phyloP scores from a whole-genome alignment of 306 rosid species.

The Casuarina glauca region DNA sequence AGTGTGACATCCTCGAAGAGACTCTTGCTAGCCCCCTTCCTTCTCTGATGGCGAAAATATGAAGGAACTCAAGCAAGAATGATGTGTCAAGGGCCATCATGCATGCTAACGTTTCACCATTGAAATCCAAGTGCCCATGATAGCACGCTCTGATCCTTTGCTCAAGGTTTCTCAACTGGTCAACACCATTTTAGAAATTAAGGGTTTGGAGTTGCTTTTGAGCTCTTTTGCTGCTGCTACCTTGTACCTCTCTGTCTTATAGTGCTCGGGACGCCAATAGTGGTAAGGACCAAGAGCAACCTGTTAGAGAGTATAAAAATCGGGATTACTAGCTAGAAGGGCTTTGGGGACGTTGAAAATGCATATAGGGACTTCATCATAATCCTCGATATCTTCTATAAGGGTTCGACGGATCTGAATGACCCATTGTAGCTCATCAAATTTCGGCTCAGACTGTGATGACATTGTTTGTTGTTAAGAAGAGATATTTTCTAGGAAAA shows the following conservation, averaged over 20 bases:
- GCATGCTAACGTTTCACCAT: slow-evolving; percentile 71
- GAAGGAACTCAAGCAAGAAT: slow-evolving; percentile 71
- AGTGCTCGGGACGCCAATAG: slow-evolving; percentile 65
- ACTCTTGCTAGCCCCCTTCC: slow-evolving; percentile 29
- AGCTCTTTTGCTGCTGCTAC: slow-evolving; percentile 56
- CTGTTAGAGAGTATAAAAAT: slow-evolving; percentile 67
- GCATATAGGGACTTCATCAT: slow-evolving; percentile 41
- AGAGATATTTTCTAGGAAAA: neutral
- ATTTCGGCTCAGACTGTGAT: slow-evolving; percentile 28
- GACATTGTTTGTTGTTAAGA: slow-evolving; percentile 17
- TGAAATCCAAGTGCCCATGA: slow-evolving; percentile 68
- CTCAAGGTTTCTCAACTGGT: slow-evolving; percentile 50
- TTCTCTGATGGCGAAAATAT: slow-evolving; percentile 47
- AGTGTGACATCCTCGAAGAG: slow-evolving; percentile 63
- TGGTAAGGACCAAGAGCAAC: slow-evolving; percentile 85
- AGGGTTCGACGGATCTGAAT: slow-evolving; percentile 57
- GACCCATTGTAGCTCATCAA: slow-evolving; percentile 65
- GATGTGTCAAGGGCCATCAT: slow-evolving; percentile 73
- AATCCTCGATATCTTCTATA: slow-evolving; percentile 49
- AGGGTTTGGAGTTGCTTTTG: slow-evolving; percentile 46
- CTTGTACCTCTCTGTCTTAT: slow-evolving; percentile 76
- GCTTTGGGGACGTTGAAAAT: slow-evolving; percentile 62
- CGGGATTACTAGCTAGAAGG: slow-evolving; percentile 51
- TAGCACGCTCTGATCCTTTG: slow-evolving; percentile 53
- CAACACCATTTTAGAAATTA: slow-evolving; percentile 46